phyloP scores from a whole-genome alignment of 345 rosid genomes.

The Lepidium didymum region DNA sequence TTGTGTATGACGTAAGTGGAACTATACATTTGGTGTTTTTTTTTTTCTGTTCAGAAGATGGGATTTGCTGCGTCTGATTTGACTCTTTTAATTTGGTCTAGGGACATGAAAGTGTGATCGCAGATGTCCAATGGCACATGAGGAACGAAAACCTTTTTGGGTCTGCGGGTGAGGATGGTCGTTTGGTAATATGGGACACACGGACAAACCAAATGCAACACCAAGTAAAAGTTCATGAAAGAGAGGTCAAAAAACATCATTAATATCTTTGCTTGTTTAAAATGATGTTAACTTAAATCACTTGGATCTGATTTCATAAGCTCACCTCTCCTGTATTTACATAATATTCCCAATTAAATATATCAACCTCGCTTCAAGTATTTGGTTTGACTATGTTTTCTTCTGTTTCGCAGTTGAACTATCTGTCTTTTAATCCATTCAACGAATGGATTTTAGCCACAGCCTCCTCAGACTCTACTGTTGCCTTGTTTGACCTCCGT shows the following conservation, averaged over 20 bases:
- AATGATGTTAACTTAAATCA: not conserved
- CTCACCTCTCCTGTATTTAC: no score
- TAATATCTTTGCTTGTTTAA: not conserved
- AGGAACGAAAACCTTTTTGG: slow-evolving; percentile 79
- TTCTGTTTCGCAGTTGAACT: slow-evolving; percentile 48
- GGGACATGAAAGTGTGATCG: slow-evolving; percentile 79
- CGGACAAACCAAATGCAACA: slow-evolving; percentile 64
- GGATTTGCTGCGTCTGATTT: not conserved
- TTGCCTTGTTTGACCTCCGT: slow-evolving; percentile 74
- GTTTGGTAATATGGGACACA: slow-evolving; percentile 79
- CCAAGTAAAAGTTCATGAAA: slow-evolving; percentile 68
- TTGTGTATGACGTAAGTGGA: slow-evolving; percentile 53
- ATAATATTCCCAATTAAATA: no score
- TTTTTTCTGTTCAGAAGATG: not conserved
- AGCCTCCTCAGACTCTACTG: slow-evolving; percentile 81
- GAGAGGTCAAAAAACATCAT: slow-evolving; percentile 46
- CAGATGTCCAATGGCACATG: slow-evolving; percentile 89
- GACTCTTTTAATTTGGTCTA: slow-evolving; percentile 9
- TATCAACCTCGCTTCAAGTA: no score
- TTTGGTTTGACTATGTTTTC: not conserved
- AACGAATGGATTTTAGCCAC: slow-evolving; percentile 90
- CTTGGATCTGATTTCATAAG: no score
- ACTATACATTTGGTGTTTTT: not conserved
- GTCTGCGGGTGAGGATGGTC: slow-evolving; percentile 86
- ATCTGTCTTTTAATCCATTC: slow-evolving; percentile 71